Conservation (phyloP, 2,329 filamentous ascomycete genomes). For the Macrophomina pseudophaseolina region DNA sequence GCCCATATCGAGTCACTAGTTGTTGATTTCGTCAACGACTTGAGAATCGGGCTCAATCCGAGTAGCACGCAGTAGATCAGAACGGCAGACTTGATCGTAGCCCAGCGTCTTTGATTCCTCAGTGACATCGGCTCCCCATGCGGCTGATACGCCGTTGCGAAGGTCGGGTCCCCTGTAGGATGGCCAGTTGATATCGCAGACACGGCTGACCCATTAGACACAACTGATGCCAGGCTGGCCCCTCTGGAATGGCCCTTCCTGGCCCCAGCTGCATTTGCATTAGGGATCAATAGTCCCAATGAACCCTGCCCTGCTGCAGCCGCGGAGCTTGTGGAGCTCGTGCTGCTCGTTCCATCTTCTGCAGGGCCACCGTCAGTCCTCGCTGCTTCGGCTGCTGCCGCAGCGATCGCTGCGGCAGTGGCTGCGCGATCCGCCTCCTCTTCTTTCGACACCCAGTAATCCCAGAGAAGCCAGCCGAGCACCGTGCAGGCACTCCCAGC, state of each 20-base stretch:
- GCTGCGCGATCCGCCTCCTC: conserved; percentile 54
- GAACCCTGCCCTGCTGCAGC: conserved; percentile 24
- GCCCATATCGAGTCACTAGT: conserved; percentile 97
- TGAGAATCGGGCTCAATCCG: conserved; percentile 91
- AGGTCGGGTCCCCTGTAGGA: conserved; percentile 46
- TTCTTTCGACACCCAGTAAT: conserved; percentile 82
- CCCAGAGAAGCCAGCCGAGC: conserved; percentile 88
- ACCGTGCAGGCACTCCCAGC: conserved; percentile 84
- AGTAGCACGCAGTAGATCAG: conserved; percentile 93
- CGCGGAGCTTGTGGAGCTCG: conserved; percentile 25
- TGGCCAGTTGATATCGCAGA: conserved; percentile 34
- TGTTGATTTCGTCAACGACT: conserved; percentile 92
- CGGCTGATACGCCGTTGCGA: conserved; percentile 43
- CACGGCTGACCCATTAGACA: conserved; percentile 50
- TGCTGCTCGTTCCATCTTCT: conserved; percentile 30
- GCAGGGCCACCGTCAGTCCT: conserved; percentile 16
- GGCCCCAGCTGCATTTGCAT: conserved; percentile 17
- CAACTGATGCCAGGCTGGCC: conserved; percentile 61
- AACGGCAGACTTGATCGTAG: conserved; percentile 88
- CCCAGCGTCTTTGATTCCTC: conserved; percentile 67
- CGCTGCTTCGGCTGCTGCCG: conserved; percentile 8
- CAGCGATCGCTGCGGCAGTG: conserved; percentile 32
- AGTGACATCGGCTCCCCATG: conserved; percentile 54
- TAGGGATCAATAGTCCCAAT: conserved; percentile 45
- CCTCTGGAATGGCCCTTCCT: conserved; percentile 54